A percentile compares a stretch with the other conserved stretches of the same genome.
phyloP scores from a whole-genome alignment of 208 protist genomes.

The Leishmania guyanensis region DNA sequence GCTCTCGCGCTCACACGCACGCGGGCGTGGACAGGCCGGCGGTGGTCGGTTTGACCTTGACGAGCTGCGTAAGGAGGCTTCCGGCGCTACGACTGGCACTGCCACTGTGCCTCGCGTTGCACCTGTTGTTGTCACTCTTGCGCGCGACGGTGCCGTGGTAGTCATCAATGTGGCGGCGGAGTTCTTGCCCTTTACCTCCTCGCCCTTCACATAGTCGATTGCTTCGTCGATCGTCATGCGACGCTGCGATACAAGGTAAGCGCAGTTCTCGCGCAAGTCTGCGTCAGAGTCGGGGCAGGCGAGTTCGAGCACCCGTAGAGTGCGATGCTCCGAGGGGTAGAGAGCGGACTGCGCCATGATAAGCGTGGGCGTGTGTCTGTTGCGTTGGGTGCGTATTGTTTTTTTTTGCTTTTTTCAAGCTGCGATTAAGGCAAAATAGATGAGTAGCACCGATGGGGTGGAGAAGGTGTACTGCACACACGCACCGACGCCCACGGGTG shows the following conservation, averaged over 20 bases:
- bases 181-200: background rate
- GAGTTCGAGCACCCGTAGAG: constrained; percentile 37
- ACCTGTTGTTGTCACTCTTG: background rate
- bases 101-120: background rate
- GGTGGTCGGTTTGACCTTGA: background rate
- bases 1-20: background rate
- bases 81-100: background rate
- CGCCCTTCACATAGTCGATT: constrained; percentile 30
- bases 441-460: too few relatives aligned
- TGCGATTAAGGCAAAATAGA: too few relatives aligned
- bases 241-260: constrained; percentile 50
- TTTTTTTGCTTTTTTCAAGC: too few relatives aligned
- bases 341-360: constrained; percentile 1
- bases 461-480: too few relatives aligned
- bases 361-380: background rate
- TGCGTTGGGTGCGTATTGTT: background rate
- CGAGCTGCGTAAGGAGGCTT: background rate
- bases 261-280: constrained; percentile 44
- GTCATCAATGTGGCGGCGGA: background rate
- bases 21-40: background rate
- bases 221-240: constrained; percentile 66
- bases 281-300: constrained; percentile 46
- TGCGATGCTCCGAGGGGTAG: constrained; percentile 43
- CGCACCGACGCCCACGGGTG: too few relatives aligned
- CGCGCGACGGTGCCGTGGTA: background rate